Evolutionary conservation across 2,329 filamentous ascomycete genomes (phyloP), one percentile per base, ranked within the genome.

Genomic region (Phaeomoniella chlamydospora): DNA sequence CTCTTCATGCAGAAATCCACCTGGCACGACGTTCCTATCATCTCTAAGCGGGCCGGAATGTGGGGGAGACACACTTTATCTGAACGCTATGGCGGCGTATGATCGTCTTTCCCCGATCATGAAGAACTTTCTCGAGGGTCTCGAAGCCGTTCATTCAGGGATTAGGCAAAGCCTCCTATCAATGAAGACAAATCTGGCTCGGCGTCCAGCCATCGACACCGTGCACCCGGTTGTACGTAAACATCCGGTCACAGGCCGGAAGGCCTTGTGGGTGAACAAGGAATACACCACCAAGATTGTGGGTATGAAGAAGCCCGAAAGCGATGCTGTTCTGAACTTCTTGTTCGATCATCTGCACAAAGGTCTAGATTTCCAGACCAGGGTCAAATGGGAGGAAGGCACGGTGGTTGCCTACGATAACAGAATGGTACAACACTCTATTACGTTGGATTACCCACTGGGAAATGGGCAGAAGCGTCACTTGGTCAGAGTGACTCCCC

Each of bases 341-440:
- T 35, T 51, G 34, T 49, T 46, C 41, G 34, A 41, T 15, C 43
- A 45, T 29, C 34, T 44, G 18, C 31, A 41, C 16, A 29, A 44
- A 16, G 39, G 46, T 22, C 39, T 44, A 29, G 49, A 51, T 34
- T 45, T 49, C 31, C 43, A 43, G 29, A 40, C 41, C 31, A 33
- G 49, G 5, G 38, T 49, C 5, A 37, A 41, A n/a, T 51, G 44
- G 35, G 46, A 49, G 19, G 29, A 39, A 3, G 43, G 48, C 2
- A 48, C 49, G 4, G 42, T 50, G 5, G 39, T 35, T 2, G 9
- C 15, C n/a, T 35, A 30, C 19, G 29, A 39, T 40, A 65, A 67
- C 37, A 54, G 64, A 3, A 43, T 53, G 18, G 54, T 33, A 56
- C 50, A 31, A 63, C 62, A 18, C 55, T 62, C 35, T 61, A 61